Conservation (phyloP, 164 flowering plant species). For the Protea cynaroides region DNA sequence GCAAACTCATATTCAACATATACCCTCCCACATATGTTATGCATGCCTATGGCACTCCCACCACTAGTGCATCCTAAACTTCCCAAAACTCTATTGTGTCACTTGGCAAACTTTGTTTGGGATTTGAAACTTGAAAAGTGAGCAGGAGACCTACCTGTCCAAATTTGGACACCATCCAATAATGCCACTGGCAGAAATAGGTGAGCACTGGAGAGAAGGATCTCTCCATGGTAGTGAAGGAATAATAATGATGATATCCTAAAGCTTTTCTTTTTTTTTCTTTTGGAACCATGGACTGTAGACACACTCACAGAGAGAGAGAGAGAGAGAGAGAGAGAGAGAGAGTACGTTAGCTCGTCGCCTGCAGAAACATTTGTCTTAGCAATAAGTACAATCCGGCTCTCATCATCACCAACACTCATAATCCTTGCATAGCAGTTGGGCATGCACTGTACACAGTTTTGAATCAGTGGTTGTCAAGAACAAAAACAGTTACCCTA, state of each 20-base stretch:
- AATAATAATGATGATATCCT: not conserved
- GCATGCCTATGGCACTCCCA: too few relatives aligned
- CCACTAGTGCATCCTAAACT: too few relatives aligned
- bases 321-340: not conserved
- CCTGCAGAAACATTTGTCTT: constrained; percentile 77
- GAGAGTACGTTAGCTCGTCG: constrained; percentile 80
- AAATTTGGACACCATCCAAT: too few relatives aligned
- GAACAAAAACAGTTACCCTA: not conserved
- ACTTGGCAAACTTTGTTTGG: too few relatives aligned
- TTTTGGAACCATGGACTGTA: not conserved
- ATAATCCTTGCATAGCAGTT: constrained; percentile 95
- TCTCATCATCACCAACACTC: constrained; percentile 73
- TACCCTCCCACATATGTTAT: too few relatives aligned
- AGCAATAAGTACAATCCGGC: constrained; percentile 87
- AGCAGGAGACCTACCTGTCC: too few relatives aligned
- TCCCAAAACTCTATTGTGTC: too few relatives aligned
- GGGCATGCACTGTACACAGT: constrained; percentile 75
- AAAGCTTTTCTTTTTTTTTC: not conserved
- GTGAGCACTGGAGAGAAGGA: too few relatives aligned
- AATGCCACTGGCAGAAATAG: too few relatives aligned
- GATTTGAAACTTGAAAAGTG: too few relatives aligned
- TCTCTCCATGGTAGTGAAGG: not conserved
- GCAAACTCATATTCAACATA: too few relatives aligned
- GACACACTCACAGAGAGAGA: not conserved
- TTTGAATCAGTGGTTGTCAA: constrained; percentile 5